These are phyloP conservation scores for Leccinum barrowsii DNA, from an alignment of 768 basidiomycete genomes.

Conservation along the genomic window DNA sequence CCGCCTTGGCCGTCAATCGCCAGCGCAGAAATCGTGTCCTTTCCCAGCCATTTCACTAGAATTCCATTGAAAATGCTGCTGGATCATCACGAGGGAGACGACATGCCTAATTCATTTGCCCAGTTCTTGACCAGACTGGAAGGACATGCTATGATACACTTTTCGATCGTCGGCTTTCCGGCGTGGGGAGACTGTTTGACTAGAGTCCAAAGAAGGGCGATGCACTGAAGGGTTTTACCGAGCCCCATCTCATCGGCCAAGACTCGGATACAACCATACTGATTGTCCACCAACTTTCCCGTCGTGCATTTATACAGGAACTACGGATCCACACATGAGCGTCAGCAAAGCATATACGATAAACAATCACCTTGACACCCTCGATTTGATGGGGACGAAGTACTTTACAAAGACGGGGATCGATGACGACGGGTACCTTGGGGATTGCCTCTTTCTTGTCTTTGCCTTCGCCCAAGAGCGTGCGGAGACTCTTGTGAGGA, in stretches of 20 bases:
- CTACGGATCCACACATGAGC: slow-evolving; percentile 39
- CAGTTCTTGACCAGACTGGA: slow-evolving; percentile 97
- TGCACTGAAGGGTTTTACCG: slow-evolving; percentile 95
- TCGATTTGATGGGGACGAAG: slow-evolving; percentile 97
- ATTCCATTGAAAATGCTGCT: neutral
- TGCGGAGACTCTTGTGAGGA: slow-evolving; percentile 88
- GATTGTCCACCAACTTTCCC: slow-evolving; percentile 87
- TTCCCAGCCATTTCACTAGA: slow-evolving; percentile 93
- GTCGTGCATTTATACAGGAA: slow-evolving; percentile 95
- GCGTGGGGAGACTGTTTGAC: slow-evolving; percentile 92
- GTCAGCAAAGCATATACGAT: neutral
- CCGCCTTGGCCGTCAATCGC: slow-evolving; percentile 92
- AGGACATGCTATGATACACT: slow-evolving; percentile 96
- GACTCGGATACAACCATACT: slow-evolving; percentile 76
- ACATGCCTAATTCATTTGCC: slow-evolving; percentile 90
- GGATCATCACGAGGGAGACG: neutral
- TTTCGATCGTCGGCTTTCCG: slow-evolving; percentile 86
- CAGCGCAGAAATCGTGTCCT: slow-evolving; percentile 74
- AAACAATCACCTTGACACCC: slow-evolving; percentile 80
- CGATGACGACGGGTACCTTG: slow-evolving; percentile 97
- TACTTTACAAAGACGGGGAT: slow-evolving; percentile 81
- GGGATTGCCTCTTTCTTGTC: slow-evolving; percentile 59
- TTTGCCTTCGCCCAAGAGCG: slow-evolving; percentile 68
- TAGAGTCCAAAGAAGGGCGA: slow-evolving; percentile 91
- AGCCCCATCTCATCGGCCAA: slow-evolving; percentile 99